Base-by-base conservation (phyloP, 2,329 filamentous ascomycete genomes). In the Aulographum hederae region DNA sequence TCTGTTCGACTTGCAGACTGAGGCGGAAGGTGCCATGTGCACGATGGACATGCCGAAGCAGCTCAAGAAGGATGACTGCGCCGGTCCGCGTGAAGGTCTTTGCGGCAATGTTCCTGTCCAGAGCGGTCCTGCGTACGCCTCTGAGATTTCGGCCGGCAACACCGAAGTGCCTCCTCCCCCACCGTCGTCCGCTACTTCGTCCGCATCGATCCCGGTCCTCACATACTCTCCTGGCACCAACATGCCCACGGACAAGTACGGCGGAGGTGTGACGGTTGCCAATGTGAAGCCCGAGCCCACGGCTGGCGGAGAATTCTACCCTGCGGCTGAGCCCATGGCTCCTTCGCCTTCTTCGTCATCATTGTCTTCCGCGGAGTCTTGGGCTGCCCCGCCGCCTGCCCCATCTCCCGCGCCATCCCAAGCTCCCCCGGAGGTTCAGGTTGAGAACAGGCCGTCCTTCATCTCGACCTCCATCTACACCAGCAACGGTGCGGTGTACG, bases 1-100 rank as follows among this genome's bases (percentile, higher is more conserved):
- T 1, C 42, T 89, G 18, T 93, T 94, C 55, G 58, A 63, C 32
- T 59, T 91, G 34, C 72, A 85, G 48, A 53, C 53, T 32, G 61
- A 71, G 17, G 50, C 53, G 0, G 58, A 63, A 8, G 63, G 67
- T 45, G 43, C 48, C 2, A 43, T 67, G 35, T 92, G 84, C 59
- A 58, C 61, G 31, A 65, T 86, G 46, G 47, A 67, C 1, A 38
- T 73, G 1, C 76, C 78, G 3, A 38, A 52, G 0, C 41, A 46
- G 0, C 50, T 89, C 14, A 46, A 50, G 1, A 39, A 58, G 6
- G 81, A 91, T 37, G 55, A 82, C 43, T 65, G 69, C 31, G 42
- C 51, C 2, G 66, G 69, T 6, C 58, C 67, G 5, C 52, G 69
- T 33, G 48, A 59, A 10, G 57, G 61, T 27, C 65, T 92, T 14